These are phyloP conservation scores for Rhododendron ferrugineum DNA, from an alignment of 148 eudicot genomes.

Conservation along the genomic window DNA sequence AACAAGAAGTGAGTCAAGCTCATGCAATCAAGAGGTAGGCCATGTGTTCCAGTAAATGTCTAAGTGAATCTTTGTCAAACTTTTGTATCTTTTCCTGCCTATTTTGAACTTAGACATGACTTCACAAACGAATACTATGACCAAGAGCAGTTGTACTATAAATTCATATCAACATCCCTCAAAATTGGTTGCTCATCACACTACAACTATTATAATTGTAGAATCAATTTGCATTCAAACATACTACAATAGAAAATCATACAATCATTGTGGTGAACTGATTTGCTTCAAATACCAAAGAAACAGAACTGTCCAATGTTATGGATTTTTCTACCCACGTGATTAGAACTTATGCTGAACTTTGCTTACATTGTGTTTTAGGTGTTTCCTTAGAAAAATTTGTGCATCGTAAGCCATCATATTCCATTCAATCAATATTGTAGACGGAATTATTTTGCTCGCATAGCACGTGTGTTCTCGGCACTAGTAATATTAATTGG, in stretches of 20 bases:
- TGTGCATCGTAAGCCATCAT: neutral
- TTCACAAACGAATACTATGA: neutral
- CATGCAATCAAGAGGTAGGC: neutral
- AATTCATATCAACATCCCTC: neutral
- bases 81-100: neutral
- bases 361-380: neutral
- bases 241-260: too few species aligned
- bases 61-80: neutral
- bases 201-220: too few species aligned
- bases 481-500: neutral
- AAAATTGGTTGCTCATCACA: conserved; percentile 2
- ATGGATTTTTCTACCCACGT: neutral
- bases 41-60: neutral
- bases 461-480: neutral
- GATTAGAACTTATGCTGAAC: neutral
- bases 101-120: neutral
- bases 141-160: neutral
- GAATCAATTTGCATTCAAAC: too few species aligned
- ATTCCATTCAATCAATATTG: neutral
- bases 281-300: neutral
- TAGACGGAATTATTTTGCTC: neutral
- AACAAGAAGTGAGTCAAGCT: neutral
- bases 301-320: neutral
- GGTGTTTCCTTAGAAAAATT: neutral
- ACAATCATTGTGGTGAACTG: neutral